Percentiles rank a stretch among this genome's conserved stretches.
phyloP scores from a whole-genome alignment of 352 stramenopile species.

The Albugo candida region DNA sequence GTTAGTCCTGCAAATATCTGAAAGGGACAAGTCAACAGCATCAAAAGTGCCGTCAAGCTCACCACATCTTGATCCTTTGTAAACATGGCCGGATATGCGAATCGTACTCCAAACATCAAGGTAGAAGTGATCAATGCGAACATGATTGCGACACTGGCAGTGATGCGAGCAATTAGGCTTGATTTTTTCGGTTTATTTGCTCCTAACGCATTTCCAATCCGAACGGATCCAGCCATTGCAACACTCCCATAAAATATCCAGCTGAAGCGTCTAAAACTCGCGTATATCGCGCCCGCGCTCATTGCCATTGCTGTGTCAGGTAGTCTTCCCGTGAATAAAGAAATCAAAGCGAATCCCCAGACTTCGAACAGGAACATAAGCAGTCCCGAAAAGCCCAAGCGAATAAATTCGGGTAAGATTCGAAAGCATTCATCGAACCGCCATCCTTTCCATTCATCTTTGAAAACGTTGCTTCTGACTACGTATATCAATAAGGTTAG shows the following conservation, averaged over 20 bases:
- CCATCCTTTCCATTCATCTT: constrained; percentile 63
- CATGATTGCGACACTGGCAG: constrained; percentile 19
- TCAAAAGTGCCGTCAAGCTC: constrained; percentile 26
- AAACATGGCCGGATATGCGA: constrained; percentile 1
- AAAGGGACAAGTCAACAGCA: constrained; percentile 49
- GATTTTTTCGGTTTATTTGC: constrained; percentile 58
- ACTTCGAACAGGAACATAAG: constrained; percentile 78
- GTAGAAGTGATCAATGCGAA: constrained; percentile 26
- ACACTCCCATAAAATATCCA: constrained; percentile 53
- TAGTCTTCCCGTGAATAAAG: constrained; percentile 55
- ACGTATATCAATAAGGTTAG: constrained; percentile 20
- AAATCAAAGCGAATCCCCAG: constrained; percentile 56
- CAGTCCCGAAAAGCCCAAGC: constrained; percentile 57
- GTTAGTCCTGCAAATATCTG: constrained; percentile 72
- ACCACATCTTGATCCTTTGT: constrained; percentile 15
- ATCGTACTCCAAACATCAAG: constrained; percentile 35
- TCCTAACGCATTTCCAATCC: constrained; percentile 71
- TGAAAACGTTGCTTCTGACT: constrained; percentile 19
- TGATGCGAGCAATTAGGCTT: constrained; percentile 42
- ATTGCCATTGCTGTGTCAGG: constrained; percentile 58
- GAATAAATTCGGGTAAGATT: constrained; percentile 53
- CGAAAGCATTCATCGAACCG: constrained; percentile 31
- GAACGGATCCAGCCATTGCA: constrained; percentile 47
- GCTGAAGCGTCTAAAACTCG: constrained; percentile 46
- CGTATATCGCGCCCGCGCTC: constrained; percentile 65